phyloP scores from a whole-genome alignment of 129 eudicot genomes.

The Tagetes erecta region DNA sequence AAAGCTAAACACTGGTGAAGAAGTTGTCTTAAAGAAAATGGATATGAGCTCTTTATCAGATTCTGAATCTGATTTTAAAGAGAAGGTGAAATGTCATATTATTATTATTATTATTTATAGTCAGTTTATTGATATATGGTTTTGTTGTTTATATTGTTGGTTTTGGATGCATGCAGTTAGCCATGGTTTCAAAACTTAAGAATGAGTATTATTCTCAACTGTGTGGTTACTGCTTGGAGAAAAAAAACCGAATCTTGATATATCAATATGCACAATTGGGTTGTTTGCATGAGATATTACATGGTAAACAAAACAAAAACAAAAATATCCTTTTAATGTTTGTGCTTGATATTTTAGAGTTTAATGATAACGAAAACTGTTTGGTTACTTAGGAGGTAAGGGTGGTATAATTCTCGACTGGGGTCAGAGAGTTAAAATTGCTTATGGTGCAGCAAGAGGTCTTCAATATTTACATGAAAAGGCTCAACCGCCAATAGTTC shows the following conservation, averaged over 20 bases:
- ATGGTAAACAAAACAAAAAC: conserved; percentile 46
- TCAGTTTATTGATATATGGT: background rate
- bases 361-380: conserved; percentile 2
- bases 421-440: conserved; percentile 41
- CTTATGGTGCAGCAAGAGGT: conserved; percentile 46
- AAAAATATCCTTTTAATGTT: background rate
- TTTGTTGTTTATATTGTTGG: background rate
- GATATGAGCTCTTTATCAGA: conserved; percentile 65
- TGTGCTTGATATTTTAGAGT: background rate
- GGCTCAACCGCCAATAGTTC: conserved; percentile 39
- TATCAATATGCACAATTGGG: conserved; percentile 51
- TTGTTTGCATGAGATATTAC: conserved; percentile 57
- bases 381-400: conserved; percentile 50
- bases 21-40: conserved; percentile 68
- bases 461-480: conserved; percentile 48
- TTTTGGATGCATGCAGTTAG: conserved; percentile 47
- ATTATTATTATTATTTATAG: background rate
- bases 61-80: conserved; percentile 65
- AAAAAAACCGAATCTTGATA: conserved; percentile 35
- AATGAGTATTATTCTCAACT: conserved; percentile 30
- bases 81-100: conserved; percentile 40
- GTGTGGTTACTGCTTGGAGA: conserved; percentile 35
- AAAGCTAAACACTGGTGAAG: conserved; percentile 51
- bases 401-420: conserved; percentile 46
- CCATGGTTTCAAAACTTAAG: conserved; percentile 61